These are phyloP conservation scores for Sporothrix mexicana DNA, from an alignment of 2,329 filamentous ascomycete species.

Conservation along the genomic window DNA sequence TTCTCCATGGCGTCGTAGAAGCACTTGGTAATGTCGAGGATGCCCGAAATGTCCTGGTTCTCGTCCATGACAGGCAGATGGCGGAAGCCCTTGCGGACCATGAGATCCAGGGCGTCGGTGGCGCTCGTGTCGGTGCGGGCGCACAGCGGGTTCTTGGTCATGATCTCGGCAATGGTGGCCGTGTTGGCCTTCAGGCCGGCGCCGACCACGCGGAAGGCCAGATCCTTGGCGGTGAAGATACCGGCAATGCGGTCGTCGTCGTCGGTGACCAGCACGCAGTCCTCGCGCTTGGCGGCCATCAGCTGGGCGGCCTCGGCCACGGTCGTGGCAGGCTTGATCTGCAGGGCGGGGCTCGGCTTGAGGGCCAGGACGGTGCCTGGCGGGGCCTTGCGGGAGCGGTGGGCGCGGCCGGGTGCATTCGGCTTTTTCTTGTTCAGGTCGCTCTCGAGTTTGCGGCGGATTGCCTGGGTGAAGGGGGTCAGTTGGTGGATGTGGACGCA, in stretches of 20 bases:
- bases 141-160: conserved; percentile 99
- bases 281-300: conserved; percentile 98
- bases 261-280: conserved; percentile 96
- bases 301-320: conserved; percentile 96
- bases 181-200: conserved; percentile 85
- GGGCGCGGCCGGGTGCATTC: conserved; percentile 73
- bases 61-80: conserved; percentile 99
- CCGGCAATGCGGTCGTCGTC: conserved; percentile 97
- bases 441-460: conserved; percentile 93
- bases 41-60: conserved; percentile 98
- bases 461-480: conserved; percentile 67
- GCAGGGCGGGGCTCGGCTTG: conserved; percentile 91
- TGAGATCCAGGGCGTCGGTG: conserved; percentile 94
- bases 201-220: conserved; percentile 95
- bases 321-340: conserved; percentile 94
- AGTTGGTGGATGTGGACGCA: conserved; percentile 45
- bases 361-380: conserved; percentile 95
- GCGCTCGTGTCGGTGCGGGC: conserved; percentile 97
- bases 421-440: conserved; percentile 98
- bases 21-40: conserved; percentile 98
- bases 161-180: conserved; percentile 95
- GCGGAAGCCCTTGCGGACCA: conserved; percentile 97
- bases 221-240: conserved; percentile 98
- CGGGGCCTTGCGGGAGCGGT: conserved; percentile 89
- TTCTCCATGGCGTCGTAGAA: conserved; percentile 99